Evolutionary conservation across 2,329 filamentous ascomycete species (phyloP), one percentile per base, ranked within the genome.

Genomic region (Byssoonygena ceratinophila): DNA sequence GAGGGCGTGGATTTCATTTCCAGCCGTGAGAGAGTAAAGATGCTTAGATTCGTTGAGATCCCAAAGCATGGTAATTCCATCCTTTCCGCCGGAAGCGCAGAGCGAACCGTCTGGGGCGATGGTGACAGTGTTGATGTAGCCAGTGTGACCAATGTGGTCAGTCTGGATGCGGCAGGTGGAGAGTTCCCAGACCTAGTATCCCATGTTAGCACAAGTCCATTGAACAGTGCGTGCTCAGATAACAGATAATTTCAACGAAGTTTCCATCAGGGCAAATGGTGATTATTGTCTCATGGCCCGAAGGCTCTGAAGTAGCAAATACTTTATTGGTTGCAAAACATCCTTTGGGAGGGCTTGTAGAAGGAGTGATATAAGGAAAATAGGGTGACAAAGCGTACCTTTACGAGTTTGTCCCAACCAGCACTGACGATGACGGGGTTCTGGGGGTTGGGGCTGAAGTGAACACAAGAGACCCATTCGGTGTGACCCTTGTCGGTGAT

Each of bases 221-320:
- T 25, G 5, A 18, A n/a, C 2, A 49, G 27, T 31, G 52, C 23
- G 39, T 18, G 37, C 23, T 23, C 20, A 48, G 9, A 49, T 7
- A 23, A 41, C 9, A 53, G 11, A 36, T 3, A 29, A 25, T 31
- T 22, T 36, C 18, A 52, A 23, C n/a, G 22, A n/a, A 12, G n/a
- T 37, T 61, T 70, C 63, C 66, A 69, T 70, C 68, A 70, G 67
- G 56, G 66, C 66, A 67, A 62, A 80, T 77, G 86, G 89, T 91
- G 85, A 85, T 82, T 76, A 78, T 94, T 83, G 87, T 98, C 91
- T 98, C 92, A 97, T 95, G 74, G 88, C 90, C 81, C 46, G 73
- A 74, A 76, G 82, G 88, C 89, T 98, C 92, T 96, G 91, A 97
- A 98, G 92, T 97, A 97, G 92, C 92, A 97, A 97, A 97, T 97